Evolutionary conservation across 2,329 filamentous ascomycete genomes (phyloP), one percentile per base, ranked within the genome.

Genomic region (Pseudopyrenochaeta lycopersici): DNA sequence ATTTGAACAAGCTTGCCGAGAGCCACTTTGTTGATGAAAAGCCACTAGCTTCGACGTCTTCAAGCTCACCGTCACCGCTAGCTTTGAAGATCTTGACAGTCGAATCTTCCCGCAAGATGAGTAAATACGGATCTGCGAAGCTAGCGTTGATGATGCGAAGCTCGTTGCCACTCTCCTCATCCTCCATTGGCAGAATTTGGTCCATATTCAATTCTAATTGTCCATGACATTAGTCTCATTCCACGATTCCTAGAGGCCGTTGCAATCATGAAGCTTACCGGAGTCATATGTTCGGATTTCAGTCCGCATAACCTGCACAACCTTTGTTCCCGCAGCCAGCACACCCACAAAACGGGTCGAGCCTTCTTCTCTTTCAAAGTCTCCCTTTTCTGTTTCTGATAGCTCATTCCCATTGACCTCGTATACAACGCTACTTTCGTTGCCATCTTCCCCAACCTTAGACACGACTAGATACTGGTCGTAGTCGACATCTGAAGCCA

Each of bases 211-310:
- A 85, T 74, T 96, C 91, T 92, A 32, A 1, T 14, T 7, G 10
- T 21, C 2, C 20, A 21, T 12, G 14, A 6, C 1, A 18, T 39
- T 39, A 39, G 36, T 23, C 36, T 39, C 18, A 14, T 23, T 5
- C 36, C 21, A 10, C 7, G 14, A 38, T 20, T 27, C 9, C 23
- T 5, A 4, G 18, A 14, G 21, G 7, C 18, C 11, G 18, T 7
- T 38, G 11, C 17, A 11, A 14, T 21, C 4, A 6, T 14, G 29
- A 18, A 39, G 82, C 88, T 83, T 76, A 94, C 91, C 89, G 76
- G 89, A 89, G 73, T 98, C 93, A 66, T 97, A 99, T 56, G 90
- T 94, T 54, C 94, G 85, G 20, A 98, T 87, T 69, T 98, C 94
- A 1, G 88, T 91, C 60, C 89, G 90, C 47, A 97, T 82, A 2